Conservation (phyloP, 2,329 filamentous ascomycete species). For the Pyrenochaeta sp. region DNA sequence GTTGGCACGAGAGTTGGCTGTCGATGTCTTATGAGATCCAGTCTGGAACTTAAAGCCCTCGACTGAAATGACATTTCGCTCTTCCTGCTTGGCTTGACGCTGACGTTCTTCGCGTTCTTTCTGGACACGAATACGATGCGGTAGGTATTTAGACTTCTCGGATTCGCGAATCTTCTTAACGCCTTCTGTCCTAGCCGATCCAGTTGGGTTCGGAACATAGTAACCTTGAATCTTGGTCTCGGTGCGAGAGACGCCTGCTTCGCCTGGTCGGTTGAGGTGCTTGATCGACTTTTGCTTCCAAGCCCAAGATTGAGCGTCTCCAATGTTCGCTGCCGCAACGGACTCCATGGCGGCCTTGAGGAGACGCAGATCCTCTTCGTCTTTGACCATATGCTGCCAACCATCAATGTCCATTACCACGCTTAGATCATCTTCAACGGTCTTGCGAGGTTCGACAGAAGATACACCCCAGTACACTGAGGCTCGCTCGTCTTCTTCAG, state of each 20-base stretch:
- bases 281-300: slow-evolving; percentile 79
- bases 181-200: slow-evolving; percentile 89
- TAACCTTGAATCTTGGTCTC: slow-evolving; percentile 69
- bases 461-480: slow-evolving; percentile 70
- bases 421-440: slow-evolving; percentile 71
- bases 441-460: slow-evolving; percentile 65
- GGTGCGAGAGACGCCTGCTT: slow-evolving; percentile 61
- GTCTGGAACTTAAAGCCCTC: slow-evolving; percentile 64
- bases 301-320: slow-evolving; percentile 69
- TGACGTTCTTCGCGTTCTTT: slow-evolving; percentile 92
- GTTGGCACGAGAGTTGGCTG: slow-evolving; percentile 90
- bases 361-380: slow-evolving; percentile 70
- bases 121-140: slow-evolving; percentile 95
- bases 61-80: slow-evolving; percentile 38
- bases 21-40: slow-evolving; percentile 81
- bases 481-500: slow-evolving; percentile 51
- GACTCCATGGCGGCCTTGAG: slow-evolving; percentile 62
- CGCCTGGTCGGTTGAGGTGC: slow-evolving; percentile 68
- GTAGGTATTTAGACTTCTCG: slow-evolving; percentile 97
- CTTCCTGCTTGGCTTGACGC: slow-evolving; percentile 73
- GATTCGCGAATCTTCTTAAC: slow-evolving; percentile 95
- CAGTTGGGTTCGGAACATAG: slow-evolving; percentile 86
- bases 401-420: slow-evolving; percentile 75
- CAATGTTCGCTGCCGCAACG: slow-evolving; percentile 59
- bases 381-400: slow-evolving; percentile 73